Evolutionary conservation across 2,329 filamentous ascomycete species (phyloP).

Genomic region (Pseudogymnoascus sp.): DNA sequence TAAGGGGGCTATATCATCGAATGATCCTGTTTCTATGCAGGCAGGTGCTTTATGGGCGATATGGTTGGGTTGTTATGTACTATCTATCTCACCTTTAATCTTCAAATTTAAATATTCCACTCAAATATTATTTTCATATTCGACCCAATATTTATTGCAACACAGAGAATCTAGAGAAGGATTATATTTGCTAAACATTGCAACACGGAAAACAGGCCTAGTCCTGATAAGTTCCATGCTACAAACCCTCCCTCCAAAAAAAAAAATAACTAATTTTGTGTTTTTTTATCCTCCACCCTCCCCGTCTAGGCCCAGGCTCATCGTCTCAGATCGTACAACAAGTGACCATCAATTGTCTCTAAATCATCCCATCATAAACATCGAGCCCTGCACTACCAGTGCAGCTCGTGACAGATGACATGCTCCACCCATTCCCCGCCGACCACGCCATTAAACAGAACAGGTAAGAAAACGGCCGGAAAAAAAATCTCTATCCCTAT

Average conservation of each 20-base stretch:
- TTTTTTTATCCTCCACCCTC: slow-evolving; percentile 10
- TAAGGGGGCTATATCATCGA: background rate
- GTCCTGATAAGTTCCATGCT: background rate
- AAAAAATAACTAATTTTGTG: slow-evolving; percentile 13
- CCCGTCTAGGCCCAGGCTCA: slow-evolving; percentile 21
- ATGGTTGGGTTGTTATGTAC: background rate
- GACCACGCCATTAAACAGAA: slow-evolving; percentile 10
- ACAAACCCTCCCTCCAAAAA: background rate
- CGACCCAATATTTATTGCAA: background rate
- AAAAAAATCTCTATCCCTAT: slow-evolving; percentile 8
- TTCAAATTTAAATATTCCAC: background rate
- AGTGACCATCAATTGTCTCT: slow-evolving; percentile 22
- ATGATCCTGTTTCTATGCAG: background rate
- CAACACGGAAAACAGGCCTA: background rate
- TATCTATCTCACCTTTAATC: background rate
- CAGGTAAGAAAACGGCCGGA: background rate
- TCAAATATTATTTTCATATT: background rate
- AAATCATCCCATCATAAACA: slow-evolving; percentile 15
- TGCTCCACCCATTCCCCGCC: slow-evolving; percentile 13
- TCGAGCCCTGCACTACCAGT: slow-evolving; percentile 13
- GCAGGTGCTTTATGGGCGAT: background rate
- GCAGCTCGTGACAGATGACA: slow-evolving; percentile 6
- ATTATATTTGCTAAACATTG: slow-evolving; percentile 4
- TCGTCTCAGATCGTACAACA: slow-evolving; percentile 20
- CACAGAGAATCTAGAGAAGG: background rate